Percentiles rank a stretch among this genome's conserved stretches.
Evolutionary conservation across 2,329 filamentous ascomycete species (phyloP).

Genomic region (Acarospora socialis): DNA sequence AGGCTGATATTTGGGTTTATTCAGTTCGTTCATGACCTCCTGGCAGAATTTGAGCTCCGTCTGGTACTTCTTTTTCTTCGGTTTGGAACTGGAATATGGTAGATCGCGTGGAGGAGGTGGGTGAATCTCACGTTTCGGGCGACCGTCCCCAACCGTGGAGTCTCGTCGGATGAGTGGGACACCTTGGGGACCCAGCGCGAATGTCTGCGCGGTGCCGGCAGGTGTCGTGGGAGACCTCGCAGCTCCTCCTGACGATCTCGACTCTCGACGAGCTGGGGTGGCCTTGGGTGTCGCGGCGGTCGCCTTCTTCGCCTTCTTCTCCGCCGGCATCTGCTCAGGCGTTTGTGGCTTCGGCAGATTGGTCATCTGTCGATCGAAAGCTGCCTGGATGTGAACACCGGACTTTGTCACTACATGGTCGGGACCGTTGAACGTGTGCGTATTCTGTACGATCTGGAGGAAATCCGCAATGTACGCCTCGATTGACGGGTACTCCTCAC

Average conservation of each 20-base stretch:
- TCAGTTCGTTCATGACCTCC: conserved; percentile 62
- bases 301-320: conserved; percentile 42
- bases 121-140: conserved; percentile 87
- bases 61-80: conserved; percentile 80
- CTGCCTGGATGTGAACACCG: conserved; percentile 45
- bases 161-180: conserved; percentile 74
- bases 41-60: conserved; percentile 85
- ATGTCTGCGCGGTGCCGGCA: conserved; percentile 40
- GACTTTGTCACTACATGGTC: conserved; percentile 58
- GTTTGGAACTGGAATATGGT: conserved; percentile 69
- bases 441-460: conserved; percentile 64
- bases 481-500: conserved; percentile 53
- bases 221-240: conserved; percentile 31
- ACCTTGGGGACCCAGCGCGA: conserved; percentile 64
- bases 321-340: conserved; percentile 45
- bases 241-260: conserved; percentile 25
- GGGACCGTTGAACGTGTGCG: conserved; percentile 66
- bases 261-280: conserved; percentile 35
- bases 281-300: conserved; percentile 24
- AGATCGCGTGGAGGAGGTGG: conserved; percentile 81
- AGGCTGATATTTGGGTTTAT: conserved; percentile 54
- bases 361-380: conserved; percentile 46
- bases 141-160: conserved; percentile 60
- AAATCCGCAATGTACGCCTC: conserved; percentile 63
- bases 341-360: conserved; percentile 43